Base-by-base conservation (phyloP, 257 asterid genomes). In the Penstemon newberryi region DNA sequence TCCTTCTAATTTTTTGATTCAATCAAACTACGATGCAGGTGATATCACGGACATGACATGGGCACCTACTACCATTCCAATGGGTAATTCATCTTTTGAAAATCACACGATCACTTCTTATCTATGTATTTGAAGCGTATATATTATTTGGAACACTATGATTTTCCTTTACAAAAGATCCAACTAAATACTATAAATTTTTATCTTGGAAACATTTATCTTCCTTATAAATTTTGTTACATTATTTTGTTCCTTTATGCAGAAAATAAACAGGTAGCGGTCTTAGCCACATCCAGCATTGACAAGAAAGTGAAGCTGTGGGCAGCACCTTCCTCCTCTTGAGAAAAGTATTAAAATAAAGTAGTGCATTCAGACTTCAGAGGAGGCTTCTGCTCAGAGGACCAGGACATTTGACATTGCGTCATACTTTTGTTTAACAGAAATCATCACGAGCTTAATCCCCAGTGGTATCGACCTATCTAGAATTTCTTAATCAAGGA, bases 271-370 rank as follows among this genome's bases (percentile, higher is more conserved):
- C 73, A 60, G 60, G 40, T 77, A 44, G 10, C 66, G 55, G 75
- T 84, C 43, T 79, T 93, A 67, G 96, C 96, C 51, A 90, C 99
- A 5, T 70, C 97, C 77, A 84, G 99, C 80, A 69, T 58, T 1
- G 97, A 90, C 85, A 93, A 88, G 92, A 93, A 93, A 72, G 96
- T 90, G 71, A 93, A 93, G 87, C 79, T 90, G 56, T 93, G 99
- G 99, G 87, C 87, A 36, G 85, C 96, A 54, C 98, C 98, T 56
- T 63, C 71, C 47, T 49, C 72, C 41, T 63, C 88, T 6, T 80
- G 59, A 79, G 62, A 12, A 5, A 45, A 57, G 42, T 12, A 11
- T 3, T 38, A 5, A 25, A 9, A 60, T 40, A 10, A 39, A 25
- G 43, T 43, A 5, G 42, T 38, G 56, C 60, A 51, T 62, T 46